Base-by-base conservation (phyloP, 192 early-diverging fungal genomes). In the Dissophora globulifera region DNA sequence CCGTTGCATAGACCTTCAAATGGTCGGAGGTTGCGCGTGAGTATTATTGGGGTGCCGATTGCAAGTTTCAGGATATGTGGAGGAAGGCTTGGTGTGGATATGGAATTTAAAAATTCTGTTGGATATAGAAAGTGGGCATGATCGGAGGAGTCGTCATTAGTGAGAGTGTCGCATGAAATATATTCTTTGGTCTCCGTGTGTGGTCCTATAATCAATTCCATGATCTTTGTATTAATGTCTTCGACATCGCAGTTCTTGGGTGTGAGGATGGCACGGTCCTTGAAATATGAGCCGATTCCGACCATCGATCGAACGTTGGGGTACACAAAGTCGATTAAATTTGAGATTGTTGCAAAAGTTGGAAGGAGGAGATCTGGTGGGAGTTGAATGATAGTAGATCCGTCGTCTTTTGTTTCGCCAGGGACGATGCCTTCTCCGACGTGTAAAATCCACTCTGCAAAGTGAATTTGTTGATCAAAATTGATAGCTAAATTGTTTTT, bases 241-340 rank as follows among this genome's bases (percentile, higher is more conserved):
- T 59, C 48, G 45, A 69, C 66, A 27, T 78, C 49, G 0, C 38
- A n/a, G 41, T 78, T 78, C n/a, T 11, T 47, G 35, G 74, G 43
- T 11, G 50, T 51, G 16, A 68, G 47, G 19, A 67, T 58, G 12
- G 29, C 52, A 1, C 63, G 38, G 6, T 58, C 10, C 23, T 33
- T 50, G 8, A 78, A 31, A 33, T 49, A 62, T 15, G 20, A 9
- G 0, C 29, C 4, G 19, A 62, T 46, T 1, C 20, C 27, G 31
- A 50, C 13, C 56, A 68, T 67, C 1, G 7, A 19, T 2, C 13
- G 0, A 0, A 78, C n/a, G 29, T 62, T 30, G 4, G 74, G 58
- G 30, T 68, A 68, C 8, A 78, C 42, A 10, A 2, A 48, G 35
- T 42, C 35, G 32, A 78, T 62, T 15, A 57, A 30, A 8, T 9